Base-by-base conservation (phyloP, 1,139 yeast genomes). In the Pichia sp. region DNA sequence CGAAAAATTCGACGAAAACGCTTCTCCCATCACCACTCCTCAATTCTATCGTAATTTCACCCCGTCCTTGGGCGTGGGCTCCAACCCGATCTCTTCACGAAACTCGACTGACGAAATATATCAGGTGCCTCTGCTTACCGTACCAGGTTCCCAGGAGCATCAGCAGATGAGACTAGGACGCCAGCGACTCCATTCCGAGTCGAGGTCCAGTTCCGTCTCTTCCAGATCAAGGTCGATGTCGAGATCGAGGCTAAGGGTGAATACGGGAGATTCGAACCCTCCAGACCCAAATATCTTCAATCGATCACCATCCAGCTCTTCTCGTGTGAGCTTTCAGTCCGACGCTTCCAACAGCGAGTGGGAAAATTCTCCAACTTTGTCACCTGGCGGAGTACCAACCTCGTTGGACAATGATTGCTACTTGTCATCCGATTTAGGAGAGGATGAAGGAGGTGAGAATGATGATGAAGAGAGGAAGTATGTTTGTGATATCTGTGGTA, bases 401-500 rank as follows among this genome's bases (percentile, higher is more conserved):
- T 38, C 49, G 8, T 12, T 52, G 8, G 47, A 27, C 9, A n/a
- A 33, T 12, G 48, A 48, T 8, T 5, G 24, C 16, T 16, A 46
- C 12, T 34, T 14, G n/a, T 16, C 38, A 27, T 50, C 53, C 7
- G 58, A 55, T 20, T 16, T 46, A 24, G 56, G 53, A 49, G 66
- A 62, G 17, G 61, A 61, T 52, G 64, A 58, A 46, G 58, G 50
- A 14, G 41, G 30, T 16, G 44, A 42, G 4, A 38, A 24, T 6
- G 43, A 44, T 8, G 30, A 14, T 4, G 50, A 24, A 33, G 50
- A 27, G 2, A 31, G 46, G 33, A 80, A 85, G 17, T 91, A 83
- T 69, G 87, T 89, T 0, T 93, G 99, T 70, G 84, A 85, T 58
- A 71, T 87, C 51, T 93, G 99, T 71, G 92, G 85, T 48, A 91